Evolutionary conservation across 2,329 filamentous ascomycete genomes (phyloP).

Genomic region (Plenodomus biglobosus): DNA sequence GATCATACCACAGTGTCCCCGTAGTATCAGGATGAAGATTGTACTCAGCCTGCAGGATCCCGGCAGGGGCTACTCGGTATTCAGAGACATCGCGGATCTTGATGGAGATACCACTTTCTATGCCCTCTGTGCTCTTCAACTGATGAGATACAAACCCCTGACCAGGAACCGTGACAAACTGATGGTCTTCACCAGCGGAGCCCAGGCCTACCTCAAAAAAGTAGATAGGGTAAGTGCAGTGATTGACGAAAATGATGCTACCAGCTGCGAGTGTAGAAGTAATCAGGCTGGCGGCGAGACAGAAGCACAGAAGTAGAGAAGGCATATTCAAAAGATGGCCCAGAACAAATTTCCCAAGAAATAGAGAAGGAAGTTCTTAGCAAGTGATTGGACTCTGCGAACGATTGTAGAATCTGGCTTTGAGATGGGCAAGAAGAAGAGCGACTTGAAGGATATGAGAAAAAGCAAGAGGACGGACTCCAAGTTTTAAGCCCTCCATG

Average conservation of each 20-base stretch:
- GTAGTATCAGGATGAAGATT: conserved; percentile 8
- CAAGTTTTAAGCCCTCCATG: background rate
- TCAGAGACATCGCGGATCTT: conserved; percentile 27
- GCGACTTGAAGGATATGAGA: too few relatives aligned
- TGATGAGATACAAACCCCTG: conserved; percentile 5
- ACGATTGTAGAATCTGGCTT: too few relatives aligned
- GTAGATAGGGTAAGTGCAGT: conserved; percentile 25
- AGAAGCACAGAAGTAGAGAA: background rate
- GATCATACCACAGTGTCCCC: conserved; percentile 24
- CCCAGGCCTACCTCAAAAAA: conserved; percentile 6
- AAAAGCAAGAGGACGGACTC: background rate
- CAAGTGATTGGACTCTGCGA: background rate
- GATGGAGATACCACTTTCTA: conserved; percentile 16
- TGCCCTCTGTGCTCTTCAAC: conserved; percentile 12
- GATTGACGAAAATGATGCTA: conserved; percentile 23
- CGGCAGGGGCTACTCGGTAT: conserved; percentile 17
- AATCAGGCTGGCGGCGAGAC: background rate
- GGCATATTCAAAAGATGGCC: background rate
- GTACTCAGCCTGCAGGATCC: conserved; percentile 31
- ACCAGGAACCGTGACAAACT: conserved; percentile 11
- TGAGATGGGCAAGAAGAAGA: too few relatives aligned
- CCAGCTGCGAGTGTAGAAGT: conserved; percentile 2
- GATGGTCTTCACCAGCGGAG: conserved; percentile 7
- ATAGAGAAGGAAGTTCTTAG: background rate
- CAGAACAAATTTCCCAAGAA: background rate